phyloP scores from a whole-genome alignment of 2,329 filamentous ascomycete species.

The Fusarium denticulatum region DNA sequence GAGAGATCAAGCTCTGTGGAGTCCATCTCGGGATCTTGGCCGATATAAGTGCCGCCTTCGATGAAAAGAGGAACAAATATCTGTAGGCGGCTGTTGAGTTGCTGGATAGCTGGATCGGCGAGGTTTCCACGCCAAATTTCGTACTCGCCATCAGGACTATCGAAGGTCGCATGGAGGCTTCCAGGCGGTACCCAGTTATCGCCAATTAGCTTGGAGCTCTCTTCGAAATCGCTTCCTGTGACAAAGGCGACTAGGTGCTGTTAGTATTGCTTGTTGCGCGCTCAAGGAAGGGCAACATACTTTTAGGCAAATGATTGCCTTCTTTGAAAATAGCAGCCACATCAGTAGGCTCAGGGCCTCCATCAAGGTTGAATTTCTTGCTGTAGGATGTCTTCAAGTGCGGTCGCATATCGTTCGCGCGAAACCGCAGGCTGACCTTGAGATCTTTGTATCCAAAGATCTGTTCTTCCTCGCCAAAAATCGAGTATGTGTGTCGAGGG shows the following conservation, averaged over 20 bases:
- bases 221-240: slow-evolving; percentile 69
- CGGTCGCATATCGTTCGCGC: slow-evolving; percentile 79
- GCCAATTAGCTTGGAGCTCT: slow-evolving; percentile 59
- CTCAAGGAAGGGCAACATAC: slow-evolving; percentile 55
- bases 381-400: slow-evolving; percentile 76
- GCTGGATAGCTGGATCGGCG: slow-evolving; percentile 72
- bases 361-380: slow-evolving; percentile 75
- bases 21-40: slow-evolving; percentile 53
- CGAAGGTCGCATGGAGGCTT: slow-evolving; percentile 71
- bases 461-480: slow-evolving; percentile 92
- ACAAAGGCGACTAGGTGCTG: slow-evolving; percentile 70
- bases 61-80: slow-evolving; percentile 88
- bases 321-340: slow-evolving; percentile 70
- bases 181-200: slow-evolving; percentile 77
- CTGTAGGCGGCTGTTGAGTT: slow-evolving; percentile 82
- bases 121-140: slow-evolving; percentile 88
- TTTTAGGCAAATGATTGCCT: slow-evolving; percentile 74
- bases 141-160: slow-evolving; percentile 70
- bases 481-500: slow-evolving; percentile 87
- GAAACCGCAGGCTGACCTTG: slow-evolving; percentile 75
- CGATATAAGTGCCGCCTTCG: slow-evolving; percentile 86
- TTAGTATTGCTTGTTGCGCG: slow-evolving; percentile 14
- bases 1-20: slow-evolving; percentile 74
- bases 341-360: slow-evolving; percentile 75
- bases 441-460: slow-evolving; percentile 92